Conservation (phyloP, 768 basidiomycete genomes). For the Phaffia tasmanica region DNA sequence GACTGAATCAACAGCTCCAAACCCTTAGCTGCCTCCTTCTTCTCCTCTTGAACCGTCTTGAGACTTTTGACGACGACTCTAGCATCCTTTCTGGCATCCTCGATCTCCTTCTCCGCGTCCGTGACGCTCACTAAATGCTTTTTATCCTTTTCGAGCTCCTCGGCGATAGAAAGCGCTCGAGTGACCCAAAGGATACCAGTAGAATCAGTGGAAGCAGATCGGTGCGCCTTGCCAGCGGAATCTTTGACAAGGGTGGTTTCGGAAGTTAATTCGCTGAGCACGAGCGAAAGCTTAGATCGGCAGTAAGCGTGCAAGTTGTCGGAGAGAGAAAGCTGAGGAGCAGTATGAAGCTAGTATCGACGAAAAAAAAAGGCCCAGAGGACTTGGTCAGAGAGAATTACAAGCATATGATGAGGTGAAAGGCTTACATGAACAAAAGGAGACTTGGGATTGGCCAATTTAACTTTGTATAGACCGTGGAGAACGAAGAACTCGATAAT, state of each 20-base stretch:
- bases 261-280: constrained; percentile 60
- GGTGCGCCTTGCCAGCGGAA: constrained; percentile 18
- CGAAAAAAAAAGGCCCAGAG: neutral
- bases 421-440: constrained; percentile 50
- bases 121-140: constrained; percentile 54
- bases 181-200: constrained; percentile 72
- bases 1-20: constrained; percentile 60
- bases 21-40: constrained; percentile 54
- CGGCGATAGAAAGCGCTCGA: constrained; percentile 45
- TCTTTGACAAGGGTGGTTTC: constrained; percentile 47
- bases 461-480: constrained; percentile 66
- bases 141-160: constrained; percentile 49
- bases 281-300: constrained; percentile 57
- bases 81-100: constrained; percentile 44
- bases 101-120: constrained; percentile 51
- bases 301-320: constrained; percentile 58
- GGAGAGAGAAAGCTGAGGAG: constrained; percentile 60
- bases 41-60: constrained; percentile 38
- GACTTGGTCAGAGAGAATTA: neutral
- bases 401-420: neutral
- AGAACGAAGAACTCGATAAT: constrained; percentile 72
- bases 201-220: constrained; percentile 44
- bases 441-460: constrained; percentile 62
- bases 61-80: constrained; percentile 33
- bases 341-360: constrained; percentile 47